A percentile compares a stretch with the other conserved stretches of the same genome.
These are phyloP conservation scores for Sporothrix euskadiensis DNA, from an alignment of 2,329 filamentous ascomycete species.

Conservation along the genomic window DNA sequence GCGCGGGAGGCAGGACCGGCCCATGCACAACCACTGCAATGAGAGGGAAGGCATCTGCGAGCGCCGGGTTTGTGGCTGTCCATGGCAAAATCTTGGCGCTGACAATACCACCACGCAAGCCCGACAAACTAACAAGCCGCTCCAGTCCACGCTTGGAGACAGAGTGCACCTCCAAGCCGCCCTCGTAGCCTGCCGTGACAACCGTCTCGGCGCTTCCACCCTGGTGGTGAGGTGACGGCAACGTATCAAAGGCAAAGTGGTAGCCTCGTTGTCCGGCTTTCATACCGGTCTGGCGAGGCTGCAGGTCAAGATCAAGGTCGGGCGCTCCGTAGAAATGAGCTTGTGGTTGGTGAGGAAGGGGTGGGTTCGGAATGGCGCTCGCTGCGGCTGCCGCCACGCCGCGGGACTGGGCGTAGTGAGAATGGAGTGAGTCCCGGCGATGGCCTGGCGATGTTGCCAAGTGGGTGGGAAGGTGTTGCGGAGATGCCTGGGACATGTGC, in stretches of 20 bases:
- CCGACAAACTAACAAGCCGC: constrained; percentile 68
- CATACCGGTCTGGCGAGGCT: constrained; percentile 51
- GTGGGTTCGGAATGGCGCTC: constrained; percentile 49
- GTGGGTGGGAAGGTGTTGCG: constrained; percentile 45
- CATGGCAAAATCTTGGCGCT: constrained; percentile 81
- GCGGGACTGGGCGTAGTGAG: constrained; percentile 52
- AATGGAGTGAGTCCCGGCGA: constrained; percentile 54
- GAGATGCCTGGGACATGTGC: constrained; percentile 26
- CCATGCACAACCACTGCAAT: constrained; percentile 81
- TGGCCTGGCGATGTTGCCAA: constrained; percentile 40
- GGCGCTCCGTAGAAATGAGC: constrained; percentile 75
- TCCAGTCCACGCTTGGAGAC: constrained; percentile 72
- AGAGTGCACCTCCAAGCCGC: constrained; percentile 72
- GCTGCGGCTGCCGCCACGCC: constrained; percentile 32
- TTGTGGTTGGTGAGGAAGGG: constrained; percentile 72
- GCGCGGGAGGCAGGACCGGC: constrained; percentile 56
- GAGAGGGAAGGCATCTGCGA: constrained; percentile 63
- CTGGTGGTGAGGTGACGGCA: constrained; percentile 47
- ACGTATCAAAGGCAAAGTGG: constrained; percentile 77
- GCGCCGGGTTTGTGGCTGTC: constrained; percentile 54
- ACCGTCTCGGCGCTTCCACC: constrained; percentile 59
- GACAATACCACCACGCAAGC: constrained; percentile 75
- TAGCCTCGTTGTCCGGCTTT: constrained; percentile 69
- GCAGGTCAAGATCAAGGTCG: constrained; percentile 64
- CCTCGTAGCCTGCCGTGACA: constrained; percentile 76